These are phyloP conservation scores for Fusarium napiforme DNA, from an alignment of 2,329 filamentous ascomycete genomes.

Conservation along the genomic window DNA sequence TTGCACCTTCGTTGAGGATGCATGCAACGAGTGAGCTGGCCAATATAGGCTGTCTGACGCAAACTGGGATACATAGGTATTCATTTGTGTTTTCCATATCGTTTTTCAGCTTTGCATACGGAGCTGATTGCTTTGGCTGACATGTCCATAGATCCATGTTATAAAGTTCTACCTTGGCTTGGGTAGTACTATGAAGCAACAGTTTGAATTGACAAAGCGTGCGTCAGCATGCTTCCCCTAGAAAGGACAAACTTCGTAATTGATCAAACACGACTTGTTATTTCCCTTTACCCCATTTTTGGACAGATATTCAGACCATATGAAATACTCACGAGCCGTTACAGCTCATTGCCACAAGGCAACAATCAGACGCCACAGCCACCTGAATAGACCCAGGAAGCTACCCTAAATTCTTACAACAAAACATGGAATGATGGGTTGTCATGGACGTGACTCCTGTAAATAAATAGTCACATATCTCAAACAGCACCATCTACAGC, in stretches of 20 bases:
- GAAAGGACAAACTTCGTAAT: not conserved
- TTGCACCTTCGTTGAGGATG: not conserved
- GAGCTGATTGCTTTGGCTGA: not conserved
- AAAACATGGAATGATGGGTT: not conserved
- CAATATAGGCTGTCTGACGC: conserved; percentile 8
- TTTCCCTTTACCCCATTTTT: not conserved
- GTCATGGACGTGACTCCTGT: not conserved
- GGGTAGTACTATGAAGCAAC: not conserved
- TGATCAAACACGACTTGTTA: not conserved
- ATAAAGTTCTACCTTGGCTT: not conserved
- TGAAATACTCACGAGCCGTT: not conserved
- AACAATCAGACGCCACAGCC: conserved; percentile 12
- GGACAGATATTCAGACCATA: not conserved
- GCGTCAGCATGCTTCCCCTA: not conserved
- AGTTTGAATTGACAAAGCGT: not conserved
- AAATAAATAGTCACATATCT: not conserved
- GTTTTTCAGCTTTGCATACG: not conserved
- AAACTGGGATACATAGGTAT: not conserved
- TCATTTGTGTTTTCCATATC: not conserved
- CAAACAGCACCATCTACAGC: conserved; percentile 10
- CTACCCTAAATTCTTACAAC: conserved; percentile 6
- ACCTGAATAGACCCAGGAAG: not conserved
- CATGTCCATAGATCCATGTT: not conserved
- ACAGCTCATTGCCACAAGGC: conserved; percentile 10
- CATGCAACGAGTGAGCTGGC: not conserved